phyloP scores from a whole-genome alignment of 352 stramenopile species.

The Globisporangium heterothallicum region DNA sequence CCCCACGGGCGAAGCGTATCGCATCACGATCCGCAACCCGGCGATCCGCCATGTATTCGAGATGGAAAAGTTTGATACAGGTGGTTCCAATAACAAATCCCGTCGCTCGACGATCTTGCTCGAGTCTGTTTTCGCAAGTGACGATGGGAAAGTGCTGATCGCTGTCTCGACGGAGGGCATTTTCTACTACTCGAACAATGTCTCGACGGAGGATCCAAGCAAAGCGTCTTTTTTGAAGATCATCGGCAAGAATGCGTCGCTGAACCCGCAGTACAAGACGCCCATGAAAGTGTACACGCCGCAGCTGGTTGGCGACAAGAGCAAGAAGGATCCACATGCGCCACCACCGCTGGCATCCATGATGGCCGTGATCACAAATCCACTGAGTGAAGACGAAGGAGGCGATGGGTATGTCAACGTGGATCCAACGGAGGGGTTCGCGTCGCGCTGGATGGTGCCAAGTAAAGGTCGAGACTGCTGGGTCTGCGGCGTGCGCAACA shows the following conservation, averaged over 20 bases:
- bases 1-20: slow-evolving; percentile 57
- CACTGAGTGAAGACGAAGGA: slow-evolving; percentile 40
- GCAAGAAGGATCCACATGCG: too few relatives aligned
- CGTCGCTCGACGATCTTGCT: slow-evolving; percentile 65
- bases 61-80: slow-evolving; percentile 56
- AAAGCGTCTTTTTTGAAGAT: slow-evolving; percentile 32
- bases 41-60: slow-evolving; percentile 47
- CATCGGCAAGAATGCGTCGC: slow-evolving; percentile 63
- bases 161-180: slow-evolving; percentile 62
- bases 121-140: slow-evolving; percentile 57
- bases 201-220: slow-evolving; percentile 5
- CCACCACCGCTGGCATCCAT: slow-evolving; percentile 40
- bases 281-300: slow-evolving; percentile 74
- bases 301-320: slow-evolving; percentile 10
- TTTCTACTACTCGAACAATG: slow-evolving; percentile 66
- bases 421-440: slow-evolving; percentile 60
- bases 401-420: slow-evolving; percentile 67
- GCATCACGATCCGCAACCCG: slow-evolving; percentile 45
- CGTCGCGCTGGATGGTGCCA: slow-evolving; percentile 63
- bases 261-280: slow-evolving; percentile 58
- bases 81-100: slow-evolving; percentile 50
- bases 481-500: slow-evolving; percentile 74
- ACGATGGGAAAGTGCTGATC: slow-evolving; percentile 54
- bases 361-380: slow-evolving; percentile 71
- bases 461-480: slow-evolving; percentile 53